Evolutionary conservation across 2,329 filamentous ascomycete genomes (phyloP), one percentile per base, ranked within the genome.

Genomic region (Juglanconis juglandina): DNA sequence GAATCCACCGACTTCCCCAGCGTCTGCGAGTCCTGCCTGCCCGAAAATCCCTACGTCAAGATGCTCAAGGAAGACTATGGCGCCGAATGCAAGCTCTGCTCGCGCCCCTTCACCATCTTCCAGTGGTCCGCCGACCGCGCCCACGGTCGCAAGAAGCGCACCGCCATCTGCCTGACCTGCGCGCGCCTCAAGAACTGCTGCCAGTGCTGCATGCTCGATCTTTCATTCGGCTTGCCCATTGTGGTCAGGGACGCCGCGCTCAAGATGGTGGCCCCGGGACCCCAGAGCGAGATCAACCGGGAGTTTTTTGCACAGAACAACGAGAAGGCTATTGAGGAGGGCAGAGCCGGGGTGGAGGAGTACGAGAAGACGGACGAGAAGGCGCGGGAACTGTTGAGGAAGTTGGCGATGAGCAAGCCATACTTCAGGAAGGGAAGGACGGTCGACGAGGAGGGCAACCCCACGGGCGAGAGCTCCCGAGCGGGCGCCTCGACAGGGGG

Each of bases 241-340:
- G 90, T 93, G 13, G 91, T 99, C 61, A 87, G 95, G 71, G 95
- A 99, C 79, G 95, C 95, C 3, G 95, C 96, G 5, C 81, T 99
- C 65, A 98, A 98, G 80, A 96, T 99, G 90, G 91, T 98, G 47
- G 93, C 94, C 0, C 93, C 95, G 0, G 95, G 95, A 0, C 95
- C 95, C 0, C 86, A 92, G 65, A 96, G 91, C 72, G 89, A 91
- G 58, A 91, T 99, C 74, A 99, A 99, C 77, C 82, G 95, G 67
- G 93, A 99, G 76, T 99, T 95, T 76, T 99, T 96, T 74, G 95
- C 95, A 13, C 95, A 99, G 73, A 95, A 98, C 72, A 93, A 98
- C 75, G 94, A 98, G 77, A 90, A 88, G 70, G 92, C 96, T 63
- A 92, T 99, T 53, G 93, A 98, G 70, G 93, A 98, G 67, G 95